These are phyloP conservation scores for Coemansia sp. DNA, from an alignment of 192 early-diverging fungal species.

Conservation along the genomic window DNA sequence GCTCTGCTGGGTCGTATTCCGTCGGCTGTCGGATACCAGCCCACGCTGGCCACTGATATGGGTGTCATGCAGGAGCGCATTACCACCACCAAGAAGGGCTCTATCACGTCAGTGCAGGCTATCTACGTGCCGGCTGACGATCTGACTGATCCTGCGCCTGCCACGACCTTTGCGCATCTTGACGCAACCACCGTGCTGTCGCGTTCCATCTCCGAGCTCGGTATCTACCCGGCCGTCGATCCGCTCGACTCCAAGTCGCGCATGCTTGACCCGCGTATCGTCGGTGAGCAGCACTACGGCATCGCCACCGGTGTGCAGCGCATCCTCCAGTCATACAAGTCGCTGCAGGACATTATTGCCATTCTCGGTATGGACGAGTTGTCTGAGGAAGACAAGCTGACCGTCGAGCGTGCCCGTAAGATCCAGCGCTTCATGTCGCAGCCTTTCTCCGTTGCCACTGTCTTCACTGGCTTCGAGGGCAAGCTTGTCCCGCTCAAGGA, in stretches of 20 bases:
- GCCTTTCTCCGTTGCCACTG: conserved; percentile 94
- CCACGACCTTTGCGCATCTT: conserved; percentile 98
- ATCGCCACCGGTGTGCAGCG: conserved; percentile 92
- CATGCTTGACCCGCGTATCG: conserved; percentile 95
- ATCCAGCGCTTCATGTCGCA: conserved; percentile 99
- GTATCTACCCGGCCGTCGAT: conserved; percentile 99
- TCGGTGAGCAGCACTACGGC: conserved; percentile 92
- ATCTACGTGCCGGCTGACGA: conserved; percentile 99
- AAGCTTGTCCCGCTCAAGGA: conserved; percentile 87
- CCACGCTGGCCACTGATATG: conserved; percentile 98
- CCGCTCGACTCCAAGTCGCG: conserved; percentile 98
- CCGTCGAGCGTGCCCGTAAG: conserved; percentile 99
- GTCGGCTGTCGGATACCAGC: conserved; percentile 99
- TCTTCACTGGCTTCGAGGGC: conserved; percentile 98
- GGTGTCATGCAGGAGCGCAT: conserved; percentile 99
- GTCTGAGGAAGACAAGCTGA: conserved; percentile 98
- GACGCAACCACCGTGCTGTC: conserved; percentile 99
- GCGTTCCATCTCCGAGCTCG: conserved; percentile 96
- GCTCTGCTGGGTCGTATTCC: conserved; percentile 98
- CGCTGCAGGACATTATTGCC: conserved; percentile 99
- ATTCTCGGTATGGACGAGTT: conserved; percentile 99
- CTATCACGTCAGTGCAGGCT: conserved; percentile 97
- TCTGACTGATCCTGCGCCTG: conserved; percentile 99
- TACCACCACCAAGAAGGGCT: conserved; percentile 99
- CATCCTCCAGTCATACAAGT: conserved; percentile 99